phyloP scores from a whole-genome alignment of 768 basidiomycete genomes.

The Nidularia pulvinata region DNA sequence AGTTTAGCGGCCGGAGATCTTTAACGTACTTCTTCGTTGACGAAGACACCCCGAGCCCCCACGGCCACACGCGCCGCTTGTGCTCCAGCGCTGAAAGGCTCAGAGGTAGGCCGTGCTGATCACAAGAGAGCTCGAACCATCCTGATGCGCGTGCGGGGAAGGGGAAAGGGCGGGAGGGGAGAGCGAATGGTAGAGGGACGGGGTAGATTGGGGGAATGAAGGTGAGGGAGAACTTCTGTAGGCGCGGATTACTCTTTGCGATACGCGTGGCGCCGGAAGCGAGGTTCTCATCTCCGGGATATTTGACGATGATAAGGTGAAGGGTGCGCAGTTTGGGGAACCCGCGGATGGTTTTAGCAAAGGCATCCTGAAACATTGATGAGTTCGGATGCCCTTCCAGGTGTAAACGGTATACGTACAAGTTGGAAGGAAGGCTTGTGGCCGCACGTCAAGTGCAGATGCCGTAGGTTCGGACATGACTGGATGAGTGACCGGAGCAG shows the following conservation, averaged over 20 bases:
- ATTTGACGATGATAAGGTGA: slow-evolving; percentile 63
- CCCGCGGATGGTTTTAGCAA: slow-evolving; percentile 60
- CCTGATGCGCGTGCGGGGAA: slow-evolving; percentile 47
- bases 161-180: slow-evolving; percentile 39
- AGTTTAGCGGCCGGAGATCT: slow-evolving; percentile 37
- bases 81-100: slow-evolving; percentile 52
- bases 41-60: slow-evolving; percentile 38
- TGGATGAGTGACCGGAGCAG: slow-evolving; percentile 65
- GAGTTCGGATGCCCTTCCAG: slow-evolving; percentile 1
- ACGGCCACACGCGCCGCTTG: slow-evolving; percentile 44
- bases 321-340: slow-evolving; percentile 67
- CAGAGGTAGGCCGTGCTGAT: slow-evolving; percentile 65
- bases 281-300: slow-evolving; percentile 63
- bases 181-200: slow-evolving; percentile 44
- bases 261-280: slow-evolving; percentile 59
- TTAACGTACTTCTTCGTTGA: slow-evolving; percentile 33
- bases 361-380: slow-evolving; percentile 41
- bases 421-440: slow-evolving; percentile 75
- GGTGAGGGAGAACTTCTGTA: slow-evolving; percentile 61
- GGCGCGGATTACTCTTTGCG: slow-evolving; percentile 64
- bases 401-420: slow-evolving; percentile 32
- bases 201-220: slow-evolving; percentile 59
- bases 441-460: slow-evolving; percentile 65
- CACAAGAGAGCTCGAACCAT: slow-evolving; percentile 55
- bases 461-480: slow-evolving; percentile 62